A percentile compares a stretch with the other conserved stretches of the same genome.
These are phyloP conservation scores for Stagonosporopsis tanaceti DNA, from an alignment of 2,329 filamentous ascomycete species.

Conservation along the genomic window DNA sequence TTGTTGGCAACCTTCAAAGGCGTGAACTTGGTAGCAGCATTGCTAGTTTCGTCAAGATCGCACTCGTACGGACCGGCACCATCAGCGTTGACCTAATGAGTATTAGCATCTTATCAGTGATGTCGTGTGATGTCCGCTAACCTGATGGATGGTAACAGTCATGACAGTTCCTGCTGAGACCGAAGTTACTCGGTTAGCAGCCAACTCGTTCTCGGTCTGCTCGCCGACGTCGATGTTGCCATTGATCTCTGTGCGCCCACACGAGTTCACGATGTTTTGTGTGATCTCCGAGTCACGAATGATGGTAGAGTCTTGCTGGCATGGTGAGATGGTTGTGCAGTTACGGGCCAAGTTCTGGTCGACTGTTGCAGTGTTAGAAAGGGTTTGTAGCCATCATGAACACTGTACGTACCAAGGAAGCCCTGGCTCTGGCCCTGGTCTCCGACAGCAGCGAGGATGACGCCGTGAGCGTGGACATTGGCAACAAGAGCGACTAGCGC, in stretches of 20 bases:
- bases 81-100: slow-evolving; percentile 64
- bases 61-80: slow-evolving; percentile 71
- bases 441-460: slow-evolving; percentile 41
- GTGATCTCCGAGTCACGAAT: slow-evolving; percentile 48
- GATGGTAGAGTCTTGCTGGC: slow-evolving; percentile 50
- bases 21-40: slow-evolving; percentile 54
- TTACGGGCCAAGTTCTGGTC: slow-evolving; percentile 47
- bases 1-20: slow-evolving; percentile 66
- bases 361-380: slow-evolving; percentile 29
- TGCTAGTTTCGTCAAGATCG: slow-evolving; percentile 68
- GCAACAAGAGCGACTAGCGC: slow-evolving; percentile 43
- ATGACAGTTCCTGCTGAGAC: slow-evolving; percentile 38
- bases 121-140: not conserved
- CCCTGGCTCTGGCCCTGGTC: slow-evolving; percentile 42
- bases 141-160: slow-evolving; percentile 56
- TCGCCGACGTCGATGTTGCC: slow-evolving; percentile 52
- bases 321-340: slow-evolving; percentile 49
- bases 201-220: slow-evolving; percentile 48
- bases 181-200: slow-evolving; percentile 40
- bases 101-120: not conserved
- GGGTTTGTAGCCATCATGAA: not conserved
- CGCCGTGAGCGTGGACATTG: slow-evolving; percentile 43
- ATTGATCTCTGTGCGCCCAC: slow-evolving; percentile 47
- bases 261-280: slow-evolving; percentile 50
- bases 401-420: slow-evolving; percentile 33